Conservation (phyloP, 768 basidiomycete species). For the Strobilomyces echinocephalus region DNA sequence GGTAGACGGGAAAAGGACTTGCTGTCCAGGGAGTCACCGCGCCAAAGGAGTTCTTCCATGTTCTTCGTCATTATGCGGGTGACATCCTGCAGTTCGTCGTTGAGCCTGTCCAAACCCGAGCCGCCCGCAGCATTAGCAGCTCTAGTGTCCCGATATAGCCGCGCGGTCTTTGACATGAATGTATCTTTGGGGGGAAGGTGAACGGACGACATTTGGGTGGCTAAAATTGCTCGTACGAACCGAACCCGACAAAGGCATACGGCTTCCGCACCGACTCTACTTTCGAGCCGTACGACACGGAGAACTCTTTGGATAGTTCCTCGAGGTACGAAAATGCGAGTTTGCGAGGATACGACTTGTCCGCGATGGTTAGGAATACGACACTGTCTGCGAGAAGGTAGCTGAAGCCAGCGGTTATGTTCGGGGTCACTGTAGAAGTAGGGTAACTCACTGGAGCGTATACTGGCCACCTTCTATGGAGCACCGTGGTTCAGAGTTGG, state of each 20-base stretch:
- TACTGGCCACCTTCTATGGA: conserved; percentile 95
- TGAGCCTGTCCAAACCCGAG: conserved; percentile 78
- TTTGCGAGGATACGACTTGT: conserved; percentile 96
- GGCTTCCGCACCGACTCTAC: conserved; percentile 91
- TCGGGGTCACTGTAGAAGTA: background rate
- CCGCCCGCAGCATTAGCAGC: conserved; percentile 65
- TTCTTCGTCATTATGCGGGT: conserved; percentile 99
- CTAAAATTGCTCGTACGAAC: conserved; percentile 43
- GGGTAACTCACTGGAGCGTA: conserved; percentile 80
- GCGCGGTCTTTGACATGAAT: conserved; percentile 97
- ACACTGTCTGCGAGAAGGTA: conserved; percentile 95
- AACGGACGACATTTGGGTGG: conserved; percentile 1
- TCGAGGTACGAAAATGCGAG: conserved; percentile 97
- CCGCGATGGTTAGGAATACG: conserved; percentile 90
- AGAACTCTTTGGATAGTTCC: conserved; percentile 95
- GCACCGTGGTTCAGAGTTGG: conserved; percentile 92
- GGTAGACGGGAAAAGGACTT: conserved; percentile 28
- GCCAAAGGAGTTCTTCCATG: conserved; percentile 98
- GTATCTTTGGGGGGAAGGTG: conserved; percentile 59
- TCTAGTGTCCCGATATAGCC: conserved; percentile 91
- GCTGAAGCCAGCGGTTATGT: conserved; percentile 39
- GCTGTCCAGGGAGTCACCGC: conserved; percentile 97
- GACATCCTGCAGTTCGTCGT: conserved; percentile 96
- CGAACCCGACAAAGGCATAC: conserved; percentile 99
- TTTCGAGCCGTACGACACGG: conserved; percentile 85